A percentile compares a stretch with the other conserved stretches of the same genome.
Evolutionary conservation across 208 protist genomes (phyloP).

Genomic region (Vickermania spadyakhi): DNA sequence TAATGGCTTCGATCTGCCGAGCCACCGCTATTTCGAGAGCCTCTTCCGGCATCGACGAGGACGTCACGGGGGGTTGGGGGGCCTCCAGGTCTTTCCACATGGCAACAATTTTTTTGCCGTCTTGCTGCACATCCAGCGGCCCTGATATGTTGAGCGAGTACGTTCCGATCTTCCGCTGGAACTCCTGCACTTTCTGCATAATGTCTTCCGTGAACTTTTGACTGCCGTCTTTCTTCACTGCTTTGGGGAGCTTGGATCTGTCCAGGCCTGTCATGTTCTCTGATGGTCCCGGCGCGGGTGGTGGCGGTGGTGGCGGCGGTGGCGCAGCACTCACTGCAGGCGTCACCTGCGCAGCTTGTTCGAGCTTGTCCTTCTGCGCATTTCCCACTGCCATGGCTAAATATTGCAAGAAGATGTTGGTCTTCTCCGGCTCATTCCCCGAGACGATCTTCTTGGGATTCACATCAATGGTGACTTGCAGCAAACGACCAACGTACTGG

Average conservation of each 20-base stretch:
- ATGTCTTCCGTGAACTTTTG: neutral
- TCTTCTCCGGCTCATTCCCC: slow-evolving; percentile 80
- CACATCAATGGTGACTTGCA: slow-evolving; percentile 63
- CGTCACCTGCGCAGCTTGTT: slow-evolving; percentile 7
- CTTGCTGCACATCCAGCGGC: slow-evolving; percentile 8
- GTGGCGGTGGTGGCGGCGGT: slow-evolving; percentile 2
- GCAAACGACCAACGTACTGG: slow-evolving; percentile 54
- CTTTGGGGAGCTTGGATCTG: neutral
- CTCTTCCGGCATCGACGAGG: slow-evolving; percentile 43
- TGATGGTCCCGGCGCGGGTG: neutral
- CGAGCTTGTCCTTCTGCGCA: slow-evolving; percentile 69
- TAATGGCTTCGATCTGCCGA: slow-evolving; percentile 56
- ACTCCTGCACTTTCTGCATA: slow-evolving; percentile 8
- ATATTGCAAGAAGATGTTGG: slow-evolving; percentile 81
- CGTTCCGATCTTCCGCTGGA: slow-evolving; percentile 43
- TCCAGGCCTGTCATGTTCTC: slow-evolving; percentile 10
- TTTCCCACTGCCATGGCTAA: slow-evolving; percentile 66
- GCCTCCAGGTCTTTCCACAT: slow-evolving; percentile 74
- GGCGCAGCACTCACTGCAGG: slow-evolving; percentile 1
- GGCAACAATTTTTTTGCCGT: slow-evolving; percentile 52
- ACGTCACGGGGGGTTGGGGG: slow-evolving; percentile 23
- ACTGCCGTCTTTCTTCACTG: neutral
- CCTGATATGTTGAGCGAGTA: slow-evolving; percentile 43
- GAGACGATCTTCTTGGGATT: slow-evolving; percentile 85
- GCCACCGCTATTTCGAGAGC: slow-evolving; percentile 71